A percentile compares a stretch with the other conserved stretches of the same genome.
phyloP scores from a whole-genome alignment of 1,284 basidiomycete species.

The Leccinum insigne region DNA sequence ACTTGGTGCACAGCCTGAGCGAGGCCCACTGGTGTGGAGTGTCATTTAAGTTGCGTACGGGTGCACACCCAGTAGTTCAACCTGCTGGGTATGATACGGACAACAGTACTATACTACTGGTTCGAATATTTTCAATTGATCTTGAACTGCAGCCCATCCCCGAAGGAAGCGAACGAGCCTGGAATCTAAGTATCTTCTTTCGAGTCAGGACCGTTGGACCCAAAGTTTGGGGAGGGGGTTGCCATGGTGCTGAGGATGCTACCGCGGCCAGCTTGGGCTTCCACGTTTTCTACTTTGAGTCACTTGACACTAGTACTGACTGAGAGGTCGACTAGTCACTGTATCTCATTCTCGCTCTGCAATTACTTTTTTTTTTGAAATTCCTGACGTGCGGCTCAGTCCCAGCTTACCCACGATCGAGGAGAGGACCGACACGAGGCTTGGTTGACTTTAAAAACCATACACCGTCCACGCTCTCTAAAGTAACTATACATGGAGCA shows the following conservation, averaged over 20 bases:
- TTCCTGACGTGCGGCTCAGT: neutral
- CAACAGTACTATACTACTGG: neutral
- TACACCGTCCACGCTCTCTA: neutral
- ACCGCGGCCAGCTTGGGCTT: neutral
- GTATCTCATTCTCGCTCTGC: neutral
- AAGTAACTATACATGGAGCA: neutral
- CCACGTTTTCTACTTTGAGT: neutral
- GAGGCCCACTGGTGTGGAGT: too few relatives aligned
- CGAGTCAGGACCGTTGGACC: slow-evolving; percentile 1
- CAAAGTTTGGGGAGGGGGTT: slow-evolving; percentile 4
- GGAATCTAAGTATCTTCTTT: neutral
- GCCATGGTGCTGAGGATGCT: slow-evolving; percentile 3
- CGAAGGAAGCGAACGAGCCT: neutral
- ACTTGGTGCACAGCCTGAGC: too few relatives aligned
- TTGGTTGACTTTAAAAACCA: neutral
- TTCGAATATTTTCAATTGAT: slow-evolving; percentile 1
- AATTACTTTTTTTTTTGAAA: neutral
- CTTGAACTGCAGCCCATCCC: neutral
- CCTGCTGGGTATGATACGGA: too few relatives aligned
- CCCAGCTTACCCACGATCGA: slow-evolving; percentile 15
- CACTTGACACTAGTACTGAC: neutral
- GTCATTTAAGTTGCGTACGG: too few relatives aligned
- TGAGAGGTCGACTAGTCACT: slow-evolving; percentile 11
- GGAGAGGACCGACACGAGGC: slow-evolving; percentile 18
- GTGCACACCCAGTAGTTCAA: too few relatives aligned